Evolutionary conservation across 495 filamentous ascomycete genomes (phyloP).

Genomic region (Xylaria bambusicola): DNA sequence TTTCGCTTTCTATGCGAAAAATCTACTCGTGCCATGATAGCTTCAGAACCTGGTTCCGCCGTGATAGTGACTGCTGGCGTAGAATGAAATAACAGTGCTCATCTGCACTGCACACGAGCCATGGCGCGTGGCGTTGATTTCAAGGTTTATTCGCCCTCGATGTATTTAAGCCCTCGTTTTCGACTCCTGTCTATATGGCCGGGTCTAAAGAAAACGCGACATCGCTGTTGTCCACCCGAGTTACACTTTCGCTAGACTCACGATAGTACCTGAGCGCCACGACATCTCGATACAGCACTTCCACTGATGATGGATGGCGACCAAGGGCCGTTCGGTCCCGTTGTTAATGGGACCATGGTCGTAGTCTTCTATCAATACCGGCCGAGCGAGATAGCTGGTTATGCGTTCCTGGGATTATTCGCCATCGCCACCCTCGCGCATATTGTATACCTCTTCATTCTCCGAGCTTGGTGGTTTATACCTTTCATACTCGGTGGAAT

Average conservation of each 20-base stretch:
- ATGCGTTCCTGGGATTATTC: slow-evolving; percentile 52
- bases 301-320: neutral
- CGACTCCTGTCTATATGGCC: too few relatives aligned
- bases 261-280: too few relatives aligned
- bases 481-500: slow-evolving; percentile 34
- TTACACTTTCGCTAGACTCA: too few relatives aligned
- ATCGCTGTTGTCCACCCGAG: too few relatives aligned
- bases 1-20: slow-evolving; percentile 7
- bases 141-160: too few relatives aligned
- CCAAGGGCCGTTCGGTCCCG: slow-evolving; percentile 21
- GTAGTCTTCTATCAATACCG: slow-evolving; percentile 48
- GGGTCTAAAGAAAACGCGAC: too few relatives aligned
- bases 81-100: too few relatives aligned
- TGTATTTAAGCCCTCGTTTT: too few relatives aligned
- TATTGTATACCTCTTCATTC: slow-evolving; percentile 44
- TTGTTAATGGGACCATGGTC: slow-evolving; percentile 19
- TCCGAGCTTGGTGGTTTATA: slow-evolving; percentile 34
- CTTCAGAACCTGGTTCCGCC: neutral
- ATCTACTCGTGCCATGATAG: too few relatives aligned
- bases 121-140: too few relatives aligned
- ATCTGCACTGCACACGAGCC: too few relatives aligned
- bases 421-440: slow-evolving; percentile 44
- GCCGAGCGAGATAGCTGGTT: slow-evolving; percentile 49
- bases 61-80: neutral
- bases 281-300: too few relatives aligned